Evolutionary conservation across 148 eudicot species (phyloP).

Genomic region (Fagopyrum homotropicum): DNA sequence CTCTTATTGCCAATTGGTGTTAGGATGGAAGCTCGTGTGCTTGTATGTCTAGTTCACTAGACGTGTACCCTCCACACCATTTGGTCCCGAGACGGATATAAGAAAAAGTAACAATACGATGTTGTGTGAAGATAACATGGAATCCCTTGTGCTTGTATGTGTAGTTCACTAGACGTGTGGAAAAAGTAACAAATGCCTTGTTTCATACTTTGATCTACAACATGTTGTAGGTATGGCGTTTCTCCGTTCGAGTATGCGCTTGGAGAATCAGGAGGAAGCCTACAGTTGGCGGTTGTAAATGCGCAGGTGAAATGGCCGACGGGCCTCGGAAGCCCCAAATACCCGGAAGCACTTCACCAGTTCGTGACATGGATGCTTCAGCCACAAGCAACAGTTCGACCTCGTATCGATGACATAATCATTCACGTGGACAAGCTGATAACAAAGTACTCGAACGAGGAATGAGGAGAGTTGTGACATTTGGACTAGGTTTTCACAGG

Average conservation of each 20-base stretch:
- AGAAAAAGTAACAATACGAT: no score
- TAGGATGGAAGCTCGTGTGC: no score
- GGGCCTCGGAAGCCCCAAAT: conserved; percentile 59
- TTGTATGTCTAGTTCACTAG: no score
- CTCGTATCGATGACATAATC: conserved; percentile 87
- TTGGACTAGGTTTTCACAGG: conserved; percentile 8
- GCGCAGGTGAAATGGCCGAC: conserved; percentile 90
- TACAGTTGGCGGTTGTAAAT: conserved; percentile 82
- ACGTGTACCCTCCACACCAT: no score
- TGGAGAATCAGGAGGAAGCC: conserved; percentile 93
- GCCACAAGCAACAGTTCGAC: conserved; percentile 86
- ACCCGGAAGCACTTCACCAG: conserved; percentile 94
- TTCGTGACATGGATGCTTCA: conserved; percentile 99
- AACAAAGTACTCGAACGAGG: conserved; percentile 61
- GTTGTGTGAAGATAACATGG: no score
- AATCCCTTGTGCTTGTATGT: no score
- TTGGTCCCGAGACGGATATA: no score
- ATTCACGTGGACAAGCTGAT: conserved; percentile 93
- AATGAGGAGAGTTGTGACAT: background rate
- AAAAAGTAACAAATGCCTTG: no score
- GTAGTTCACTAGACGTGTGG: no score
- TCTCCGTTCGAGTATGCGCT: conserved; percentile 97
- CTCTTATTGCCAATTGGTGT: no score
- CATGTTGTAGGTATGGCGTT: conserved; percentile 63
- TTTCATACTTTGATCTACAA: background rate